Evolutionary conservation across 2,329 filamentous ascomycete genomes (phyloP), one percentile per base, ranked within the genome.

Genomic region (Exophiala alcalophila): DNA sequence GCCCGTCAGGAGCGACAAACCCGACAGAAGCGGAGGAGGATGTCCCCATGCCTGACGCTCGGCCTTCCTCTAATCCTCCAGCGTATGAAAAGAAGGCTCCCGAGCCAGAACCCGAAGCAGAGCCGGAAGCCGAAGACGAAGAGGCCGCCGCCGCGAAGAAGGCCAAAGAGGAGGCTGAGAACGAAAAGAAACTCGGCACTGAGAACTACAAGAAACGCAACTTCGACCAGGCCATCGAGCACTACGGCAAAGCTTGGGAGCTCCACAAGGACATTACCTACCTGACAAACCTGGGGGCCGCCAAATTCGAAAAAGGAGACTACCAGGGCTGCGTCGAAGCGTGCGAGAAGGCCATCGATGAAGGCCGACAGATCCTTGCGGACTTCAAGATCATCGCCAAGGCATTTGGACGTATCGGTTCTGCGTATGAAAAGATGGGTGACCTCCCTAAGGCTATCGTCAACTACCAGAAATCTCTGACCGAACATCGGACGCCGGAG

Each of bases 151-250:
- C 85, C 49, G 89, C 90, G 69, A 86, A 86, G 70, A 86, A 92
- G 73, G 87, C 88, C 27, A 94, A 97, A 74, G 86, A 84, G 60
- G 87, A 85, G 52, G 92, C 90, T 30, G 92, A 98, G 58, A 86
- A 89, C 64, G 86, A 96, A 70, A 98, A 98, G 80, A 86, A 83
- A 20, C 74, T 94, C 44, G 92, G 92, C 44, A 98, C 91, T 10
- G 88, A 92, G 57, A 83, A 84, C 65, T 98, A 98, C 77, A 98
- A 98, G 83, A 97, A 97, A 79, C 84, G 88, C 57, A 83, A 96
- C 63, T 96, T 98, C 56, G 92, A 97, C 59, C 81, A 85, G 61
- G 92, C 92, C 36, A 96, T 98, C 59, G 80, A 83, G 62, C 88
- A 98, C 72, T 98, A 98, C 74, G 78, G 67, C 64, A 94, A 94